Percentiles rank a stretch among this genome's conserved stretches.
phyloP scores from a whole-genome alignment of 2,329 filamentous ascomycete genomes.

The Pezicula radicicola region DNA sequence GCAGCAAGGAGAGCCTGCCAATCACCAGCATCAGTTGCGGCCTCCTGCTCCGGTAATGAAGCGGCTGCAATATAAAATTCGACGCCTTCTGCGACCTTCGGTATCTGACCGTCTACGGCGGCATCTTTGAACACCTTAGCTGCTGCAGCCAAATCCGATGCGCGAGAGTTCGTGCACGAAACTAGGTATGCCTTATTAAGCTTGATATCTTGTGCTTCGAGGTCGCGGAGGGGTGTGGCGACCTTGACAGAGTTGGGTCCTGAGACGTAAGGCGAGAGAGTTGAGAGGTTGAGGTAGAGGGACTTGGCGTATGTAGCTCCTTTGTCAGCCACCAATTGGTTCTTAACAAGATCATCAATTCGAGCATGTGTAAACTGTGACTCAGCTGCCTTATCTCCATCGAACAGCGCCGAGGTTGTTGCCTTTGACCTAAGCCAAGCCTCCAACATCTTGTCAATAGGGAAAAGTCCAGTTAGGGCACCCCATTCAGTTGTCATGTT shows the following conservation, averaged over 20 bases:
- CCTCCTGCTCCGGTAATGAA: conserved; percentile 71
- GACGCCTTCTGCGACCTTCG: conserved; percentile 73
- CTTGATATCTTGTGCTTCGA: conserved; percentile 71
- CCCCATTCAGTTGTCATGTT: conserved; percentile 88
- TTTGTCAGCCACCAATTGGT: conserved; percentile 67
- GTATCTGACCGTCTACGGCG: conserved; percentile 54
- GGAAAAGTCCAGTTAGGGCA: conserved; percentile 71
- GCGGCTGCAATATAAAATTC: conserved; percentile 89
- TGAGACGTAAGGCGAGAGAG: conserved; percentile 78
- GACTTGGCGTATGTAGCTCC: conserved; percentile 81
- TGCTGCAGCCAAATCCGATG: conserved; percentile 77
- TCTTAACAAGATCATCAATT: conserved; percentile 69
- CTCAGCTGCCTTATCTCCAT: conserved; percentile 41
- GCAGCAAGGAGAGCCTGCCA: conserved; percentile 82
- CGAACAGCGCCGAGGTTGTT: conserved; percentile 63
- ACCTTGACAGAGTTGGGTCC: conserved; percentile 92
- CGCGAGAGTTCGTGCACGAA: conserved; percentile 83
- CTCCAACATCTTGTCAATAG: conserved; percentile 70
- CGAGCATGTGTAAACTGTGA: conserved; percentile 68
- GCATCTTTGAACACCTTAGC: conserved; percentile 84
- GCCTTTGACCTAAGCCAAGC: conserved; percentile 77
- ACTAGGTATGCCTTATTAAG: conserved; percentile 85
- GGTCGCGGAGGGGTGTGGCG: conserved; percentile 70
- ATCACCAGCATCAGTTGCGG: conserved; percentile 76
- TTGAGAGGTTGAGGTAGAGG: conserved; percentile 78